phyloP scores from a whole-genome alignment of 768 basidiomycete genomes.

The Leccinum disarticulatum region DNA sequence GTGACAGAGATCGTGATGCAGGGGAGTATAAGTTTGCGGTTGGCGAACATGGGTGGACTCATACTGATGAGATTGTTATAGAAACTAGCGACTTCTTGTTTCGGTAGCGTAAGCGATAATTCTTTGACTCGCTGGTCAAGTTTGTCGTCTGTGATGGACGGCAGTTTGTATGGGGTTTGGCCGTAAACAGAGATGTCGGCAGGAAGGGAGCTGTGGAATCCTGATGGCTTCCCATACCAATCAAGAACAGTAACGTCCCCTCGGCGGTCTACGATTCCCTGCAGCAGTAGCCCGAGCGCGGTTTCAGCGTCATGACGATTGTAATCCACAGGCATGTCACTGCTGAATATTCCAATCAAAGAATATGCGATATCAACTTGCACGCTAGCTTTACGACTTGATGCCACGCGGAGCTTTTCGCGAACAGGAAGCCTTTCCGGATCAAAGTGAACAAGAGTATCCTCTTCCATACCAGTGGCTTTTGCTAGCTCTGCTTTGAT shows the following conservation, averaged over 20 bases:
- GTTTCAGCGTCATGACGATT: not conserved
- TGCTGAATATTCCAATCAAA: slow-evolving; percentile 16
- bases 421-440: slow-evolving; percentile 4
- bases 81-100: not conserved
- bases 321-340: slow-evolving; percentile 9
- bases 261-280: slow-evolving; percentile 13
- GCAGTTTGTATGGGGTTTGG: not conserved
- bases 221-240: slow-evolving; percentile 18
- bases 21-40: slow-evolving; percentile 11
- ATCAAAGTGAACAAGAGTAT: slow-evolving; percentile 4
- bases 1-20: slow-evolving; percentile 12
- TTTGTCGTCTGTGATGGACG: not conserved
- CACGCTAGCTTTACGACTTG: slow-evolving; percentile 7
- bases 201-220: slow-evolving; percentile 17
- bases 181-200: slow-evolving; percentile 15
- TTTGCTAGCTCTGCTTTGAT: slow-evolving; percentile 1
- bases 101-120: not conserved
- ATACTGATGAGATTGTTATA: not conserved
- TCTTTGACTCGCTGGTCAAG: not conserved
- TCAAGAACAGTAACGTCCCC: slow-evolving; percentile 18
- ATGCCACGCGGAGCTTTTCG: slow-evolving; percentile 14
- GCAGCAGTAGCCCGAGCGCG: slow-evolving; percentile 12
- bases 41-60: not conserved
- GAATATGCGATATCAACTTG: slow-evolving; percentile 13
- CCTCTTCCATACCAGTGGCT: not conserved